Evolutionary conservation across 2,329 filamentous ascomycete species (phyloP).

Genomic region (Xenoacremonium recifei): DNA sequence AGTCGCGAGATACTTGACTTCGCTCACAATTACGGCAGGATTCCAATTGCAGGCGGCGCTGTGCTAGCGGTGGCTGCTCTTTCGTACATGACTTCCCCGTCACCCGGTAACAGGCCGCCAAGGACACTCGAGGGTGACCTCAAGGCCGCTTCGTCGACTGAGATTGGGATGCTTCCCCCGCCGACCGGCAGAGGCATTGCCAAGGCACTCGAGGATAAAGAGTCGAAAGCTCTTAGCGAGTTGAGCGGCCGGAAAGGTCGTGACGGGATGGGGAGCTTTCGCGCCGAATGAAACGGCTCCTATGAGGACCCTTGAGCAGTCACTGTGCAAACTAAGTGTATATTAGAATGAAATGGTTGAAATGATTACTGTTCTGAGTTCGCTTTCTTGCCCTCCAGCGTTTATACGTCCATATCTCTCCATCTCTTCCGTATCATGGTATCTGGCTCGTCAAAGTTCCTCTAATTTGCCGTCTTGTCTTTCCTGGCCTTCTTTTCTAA

Average conservation of each 20-base stretch:
- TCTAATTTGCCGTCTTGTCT: not conserved
- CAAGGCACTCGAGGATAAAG: constrained; percentile 19
- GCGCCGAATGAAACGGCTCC: constrained; percentile 22
- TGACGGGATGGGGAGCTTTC: constrained; percentile 27
- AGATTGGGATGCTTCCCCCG: constrained; percentile 11
- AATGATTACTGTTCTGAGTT: no score
- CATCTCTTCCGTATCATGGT: no score
- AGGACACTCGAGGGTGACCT: constrained; percentile 12
- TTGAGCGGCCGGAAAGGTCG: constrained; percentile 30
- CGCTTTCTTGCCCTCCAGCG: no score
- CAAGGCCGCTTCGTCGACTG: constrained; percentile 11
- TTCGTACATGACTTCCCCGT: constrained; percentile 26
- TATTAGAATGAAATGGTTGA: no score
- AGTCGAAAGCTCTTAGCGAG: constrained; percentile 23
- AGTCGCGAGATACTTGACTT: not conserved
- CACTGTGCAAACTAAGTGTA: no score
- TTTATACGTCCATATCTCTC: no score
- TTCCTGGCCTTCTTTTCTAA: constrained; percentile 32
- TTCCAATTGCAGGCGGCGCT: constrained; percentile 27
- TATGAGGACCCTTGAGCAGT: no score
- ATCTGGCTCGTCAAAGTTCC: no score
- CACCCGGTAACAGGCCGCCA: constrained; percentile 13
- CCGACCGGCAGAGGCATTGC: constrained; percentile 10
- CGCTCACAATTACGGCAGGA: constrained; percentile 17
- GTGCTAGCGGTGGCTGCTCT: constrained; percentile 24